These are phyloP conservation scores for Bondarzewia mesenterica DNA, from an alignment of 1,284 basidiomycete genomes.

Conservation along the genomic window DNA sequence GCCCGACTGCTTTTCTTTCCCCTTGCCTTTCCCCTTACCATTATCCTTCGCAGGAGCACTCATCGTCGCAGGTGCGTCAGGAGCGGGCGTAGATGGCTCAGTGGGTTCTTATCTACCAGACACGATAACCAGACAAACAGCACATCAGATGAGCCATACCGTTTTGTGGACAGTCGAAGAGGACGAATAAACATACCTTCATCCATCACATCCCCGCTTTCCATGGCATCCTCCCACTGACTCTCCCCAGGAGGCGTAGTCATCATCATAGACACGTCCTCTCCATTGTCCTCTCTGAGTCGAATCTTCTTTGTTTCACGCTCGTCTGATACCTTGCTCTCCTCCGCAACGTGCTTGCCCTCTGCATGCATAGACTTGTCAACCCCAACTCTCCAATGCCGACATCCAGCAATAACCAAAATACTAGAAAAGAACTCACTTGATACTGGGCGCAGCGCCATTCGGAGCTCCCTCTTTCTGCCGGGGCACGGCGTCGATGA, in stretches of 20 bases:
- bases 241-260: constrained; percentile 9
- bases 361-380: constrained; percentile 16
- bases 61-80: background rate
- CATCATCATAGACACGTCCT: background rate
- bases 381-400: background rate
- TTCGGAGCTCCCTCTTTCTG: constrained; percentile 18
- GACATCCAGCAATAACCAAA: background rate
- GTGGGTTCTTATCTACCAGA: background rate
- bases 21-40: constrained; percentile 11
- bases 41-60: constrained; percentile 5
- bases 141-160: background rate
- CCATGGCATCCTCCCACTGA: constrained; percentile 6
- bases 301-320: constrained; percentile 43
- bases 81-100: background rate
- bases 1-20: constrained; percentile 22
- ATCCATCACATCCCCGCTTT: constrained; percentile 12
- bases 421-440: background rate
- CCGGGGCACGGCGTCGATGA: constrained; percentile 90
- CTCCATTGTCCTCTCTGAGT: constrained; percentile 19
- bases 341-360: constrained; percentile 41
- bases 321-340: constrained; percentile 26
- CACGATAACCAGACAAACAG: too few relatives aligned
- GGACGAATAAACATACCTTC: constrained; percentile 8
- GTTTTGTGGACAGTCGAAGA: background rate
- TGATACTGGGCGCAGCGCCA: background rate